Base-by-base conservation (phyloP, 768 basidiomycete genomes). In the Sporobolomyces pararoseus region DNA sequence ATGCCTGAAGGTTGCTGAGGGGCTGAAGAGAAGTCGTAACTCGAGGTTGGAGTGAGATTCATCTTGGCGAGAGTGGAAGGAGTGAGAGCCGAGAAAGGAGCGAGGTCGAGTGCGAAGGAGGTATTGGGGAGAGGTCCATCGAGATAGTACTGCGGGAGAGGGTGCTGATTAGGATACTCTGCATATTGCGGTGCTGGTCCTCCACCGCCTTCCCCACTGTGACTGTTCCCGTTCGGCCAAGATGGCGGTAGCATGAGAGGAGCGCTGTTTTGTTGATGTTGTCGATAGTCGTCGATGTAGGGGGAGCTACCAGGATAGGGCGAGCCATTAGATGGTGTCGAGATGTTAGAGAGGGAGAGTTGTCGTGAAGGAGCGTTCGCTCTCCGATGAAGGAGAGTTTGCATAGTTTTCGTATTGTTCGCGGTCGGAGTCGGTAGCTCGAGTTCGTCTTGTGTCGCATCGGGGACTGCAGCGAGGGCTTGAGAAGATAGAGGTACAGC, bases 11-110 rank as follows among this genome's bases (percentile, higher is more conserved):
- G 49, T 23, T 49, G 44, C 19, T 35, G 47, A 1, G 50, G 27
- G 5, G 69, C 49, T 23, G 69, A 46, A 7, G 69, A 37, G n/a
- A 61, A 65, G 51, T 62, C 63, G 58, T 70, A 65, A 4, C 32
- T n/a, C 25, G 59, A 47, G 3, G 57, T 59, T 9, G 68, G 57
- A n/a, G 57, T 32, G 23, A 44, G 58, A 62, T 61, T 61, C 31
- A 65, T 63, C 46, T 61, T 64, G 7, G 68, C 57, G 25, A 70
- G 68, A 16, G 68, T 70, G 7, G 55, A 58, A 14, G 68, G 68
- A 5, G 62, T 70, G 4, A 70, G 57, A 10, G 63, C 68, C 19
- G 46, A 32, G 42, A 64, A 63, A 16, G 63, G 35, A 39, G 68
- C 68, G 29, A 59, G 57, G 7, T 64, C 47, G 47, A 65, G 46